Evolutionary conservation across 352 stramenopile genomes (phyloP).

Genomic region (Phytophthora pisi): DNA sequence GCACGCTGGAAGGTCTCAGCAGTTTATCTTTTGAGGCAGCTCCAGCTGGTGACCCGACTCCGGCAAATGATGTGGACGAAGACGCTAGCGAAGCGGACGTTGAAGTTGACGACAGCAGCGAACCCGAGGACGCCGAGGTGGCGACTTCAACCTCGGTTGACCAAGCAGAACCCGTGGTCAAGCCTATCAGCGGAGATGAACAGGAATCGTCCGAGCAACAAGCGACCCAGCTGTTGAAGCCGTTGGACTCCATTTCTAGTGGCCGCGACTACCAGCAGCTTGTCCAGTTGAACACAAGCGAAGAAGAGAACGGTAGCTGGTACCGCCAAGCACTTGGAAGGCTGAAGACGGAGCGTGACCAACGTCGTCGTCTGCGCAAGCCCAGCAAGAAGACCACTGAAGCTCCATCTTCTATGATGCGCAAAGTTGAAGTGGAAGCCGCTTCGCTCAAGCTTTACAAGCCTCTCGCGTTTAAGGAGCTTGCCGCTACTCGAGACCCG

Average conservation of each 20-base stretch:
- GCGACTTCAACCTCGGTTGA: not conserved
- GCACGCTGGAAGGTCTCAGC: constrained; percentile 3
- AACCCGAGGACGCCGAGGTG: not conserved
- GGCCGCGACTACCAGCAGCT: constrained; percentile 46
- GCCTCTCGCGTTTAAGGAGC: constrained; percentile 31
- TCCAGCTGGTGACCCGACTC: not conserved
- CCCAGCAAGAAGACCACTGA: not conserved
- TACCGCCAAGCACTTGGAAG: constrained; percentile 42
- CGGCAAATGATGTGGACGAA: not conserved
- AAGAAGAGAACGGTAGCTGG: constrained; percentile 33
- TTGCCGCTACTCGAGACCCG: constrained; percentile 32
- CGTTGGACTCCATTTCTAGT: constrained; percentile 1
- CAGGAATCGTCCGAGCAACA: constrained; percentile 2
- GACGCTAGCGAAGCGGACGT: not conserved
- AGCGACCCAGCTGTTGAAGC: not conserved
- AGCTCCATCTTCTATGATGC: not conserved
- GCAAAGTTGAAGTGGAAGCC: constrained; percentile 5
- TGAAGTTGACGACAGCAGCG: not conserved
- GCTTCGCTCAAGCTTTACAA: constrained; percentile 8
- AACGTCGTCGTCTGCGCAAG: constrained; percentile 17
- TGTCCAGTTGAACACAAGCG: constrained; percentile 28
- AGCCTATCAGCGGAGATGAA: not conserved
- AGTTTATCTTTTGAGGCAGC: constrained; percentile 1
- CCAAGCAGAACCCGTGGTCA: not conserved
- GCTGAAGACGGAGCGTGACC: constrained; percentile 48